Evolutionary conservation across 1,284 basidiomycete genomes (phyloP).

Genomic region (Puccinia novopanici): DNA sequence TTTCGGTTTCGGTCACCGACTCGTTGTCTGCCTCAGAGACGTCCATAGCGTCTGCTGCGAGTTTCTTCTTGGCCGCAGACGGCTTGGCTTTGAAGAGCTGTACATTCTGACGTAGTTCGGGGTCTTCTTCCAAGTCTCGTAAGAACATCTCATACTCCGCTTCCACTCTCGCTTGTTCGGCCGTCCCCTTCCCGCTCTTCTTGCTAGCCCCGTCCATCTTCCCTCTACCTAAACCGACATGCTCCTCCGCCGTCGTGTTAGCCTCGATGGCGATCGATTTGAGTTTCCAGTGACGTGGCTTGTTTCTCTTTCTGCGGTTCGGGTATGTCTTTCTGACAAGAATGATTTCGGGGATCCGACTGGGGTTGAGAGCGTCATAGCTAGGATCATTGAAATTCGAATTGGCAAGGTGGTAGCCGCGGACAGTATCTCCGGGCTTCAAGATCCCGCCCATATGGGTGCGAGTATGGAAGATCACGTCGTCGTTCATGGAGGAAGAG

Average conservation of each 20-base stretch:
- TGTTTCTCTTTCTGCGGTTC: conserved; percentile 86
- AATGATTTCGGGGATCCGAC: conserved; percentile 83
- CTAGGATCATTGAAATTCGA: conserved; percentile 90
- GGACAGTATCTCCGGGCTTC: conserved; percentile 88
- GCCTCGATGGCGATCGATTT: conserved; percentile 91
- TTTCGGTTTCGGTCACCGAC: conserved; percentile 58
- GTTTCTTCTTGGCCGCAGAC: conserved; percentile 54
- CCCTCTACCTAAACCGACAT: conserved; percentile 67
- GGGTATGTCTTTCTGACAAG: conserved; percentile 96
- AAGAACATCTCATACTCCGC: conserved; percentile 96
- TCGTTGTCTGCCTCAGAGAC: conserved; percentile 66
- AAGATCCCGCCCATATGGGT: conserved; percentile 93
- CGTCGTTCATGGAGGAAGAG: conserved; percentile 70
- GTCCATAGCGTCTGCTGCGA: conserved; percentile 67
- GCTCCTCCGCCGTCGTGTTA: conserved; percentile 62
- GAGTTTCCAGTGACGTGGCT: conserved; percentile 81
- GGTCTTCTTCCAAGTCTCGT: conserved; percentile 92
- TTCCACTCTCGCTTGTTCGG: conserved; percentile 90
- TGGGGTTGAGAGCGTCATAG: conserved; percentile 69
- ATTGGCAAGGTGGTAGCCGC: conserved; percentile 85
- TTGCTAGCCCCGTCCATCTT: conserved; percentile 55
- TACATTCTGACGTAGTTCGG: conserved; percentile 82
- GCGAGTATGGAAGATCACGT: conserved; percentile 91
- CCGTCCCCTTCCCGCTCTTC: conserved; percentile 55
- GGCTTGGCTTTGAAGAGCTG: conserved; percentile 77